phyloP scores from a whole-genome alignment of 208 protist species.

The Acanthamoeba divionensis region DNA sequence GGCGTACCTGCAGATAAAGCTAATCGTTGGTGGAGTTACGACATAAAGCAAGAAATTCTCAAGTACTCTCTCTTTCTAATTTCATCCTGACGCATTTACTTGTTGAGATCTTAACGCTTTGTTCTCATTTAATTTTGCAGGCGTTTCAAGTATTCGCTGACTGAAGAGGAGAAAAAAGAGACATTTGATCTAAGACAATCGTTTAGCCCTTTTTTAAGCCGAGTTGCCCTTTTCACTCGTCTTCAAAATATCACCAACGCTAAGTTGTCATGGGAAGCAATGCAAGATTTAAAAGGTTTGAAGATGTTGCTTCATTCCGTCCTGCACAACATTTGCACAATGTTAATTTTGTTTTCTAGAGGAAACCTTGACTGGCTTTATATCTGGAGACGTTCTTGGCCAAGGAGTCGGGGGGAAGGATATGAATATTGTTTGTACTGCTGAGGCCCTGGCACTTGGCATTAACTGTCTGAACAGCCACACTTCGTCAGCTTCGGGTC shows the following conservation, averaged over 20 bases:
- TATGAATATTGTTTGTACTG: conserved; percentile 51
- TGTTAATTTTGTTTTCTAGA: neutral
- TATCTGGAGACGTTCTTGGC: conserved; percentile 21
- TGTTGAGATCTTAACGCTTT: neutral
- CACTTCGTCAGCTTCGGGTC: conserved; percentile 7
- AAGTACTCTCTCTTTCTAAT: neutral
- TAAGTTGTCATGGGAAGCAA: neutral
- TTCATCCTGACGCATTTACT: neutral
- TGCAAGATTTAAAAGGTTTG: conserved; percentile 12
- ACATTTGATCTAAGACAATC: neutral
- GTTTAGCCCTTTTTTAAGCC: neutral
- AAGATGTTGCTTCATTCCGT: neutral
- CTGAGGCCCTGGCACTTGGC: conserved; percentile 32
- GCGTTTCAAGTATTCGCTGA: conserved; percentile 40
- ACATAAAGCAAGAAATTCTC: neutral
- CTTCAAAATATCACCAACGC: neutral
- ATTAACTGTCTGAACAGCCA: conserved; percentile 26
- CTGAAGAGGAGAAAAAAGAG: neutral
- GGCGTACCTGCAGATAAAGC: neutral
- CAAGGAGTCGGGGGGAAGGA: conserved; percentile 17
- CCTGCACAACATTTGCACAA: neutral
- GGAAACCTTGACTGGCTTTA: neutral
- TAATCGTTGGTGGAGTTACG: neutral
- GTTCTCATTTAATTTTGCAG: neutral
- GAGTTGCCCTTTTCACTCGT: neutral